Base-by-base conservation (phyloP, 495 filamentous ascomycete genomes). In the Talaromyces trachyspermus region DNA sequence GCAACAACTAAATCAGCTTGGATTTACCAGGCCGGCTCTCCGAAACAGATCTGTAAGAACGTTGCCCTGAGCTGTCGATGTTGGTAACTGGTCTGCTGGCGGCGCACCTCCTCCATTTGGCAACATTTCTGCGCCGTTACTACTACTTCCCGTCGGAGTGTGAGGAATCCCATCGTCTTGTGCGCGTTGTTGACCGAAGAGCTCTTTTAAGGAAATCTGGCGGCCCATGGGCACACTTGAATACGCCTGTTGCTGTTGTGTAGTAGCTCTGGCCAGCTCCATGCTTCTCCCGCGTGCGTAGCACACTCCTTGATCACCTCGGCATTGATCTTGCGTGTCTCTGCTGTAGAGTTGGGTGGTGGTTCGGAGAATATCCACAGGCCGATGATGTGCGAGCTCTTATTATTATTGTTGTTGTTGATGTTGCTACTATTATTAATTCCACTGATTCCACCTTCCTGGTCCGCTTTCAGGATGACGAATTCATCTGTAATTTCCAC, bases 341-440 rank as follows among this genome's bases (percentile, higher is more conserved):
- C 71, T 27, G 70, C 72, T 15, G 74, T 84, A 7, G 74, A 75
- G 41, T 69, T 76, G 2, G 70, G 70, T 43, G 70, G 61, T 2
- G 69, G 67, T 54, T 81, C 80, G 1, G 71, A 70, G 55, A 81
- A 85, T 15, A 85, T 80, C 81, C 81, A 85, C 1, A 85, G 56
- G 6, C 81, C 81, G 55, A 75, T 77, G 42, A 79, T 73, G 36
- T n/a, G n/a, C n/a, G n/a, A n/a, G n/a, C n/a, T n/a, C n/a, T n/a
- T n/a, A n/a, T n/a, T n/a, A n/a, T n/a, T n/a, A n/a, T n/a, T n/a
- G n/a, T n/a, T n/a, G n/a, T n/a, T n/a, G n/a, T n/a, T n/a, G n/a
- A n/a, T n/a, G n/a, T n/a, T n/a, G n/a, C n/a, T n/a, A n/a, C n/a
- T n/a, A n/a, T 40, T 51, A 18, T 30, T 46, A 20, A 26, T 32